Base-by-base conservation (phyloP, 2,329 filamentous ascomycete genomes). In the Fusarium poae region DNA sequence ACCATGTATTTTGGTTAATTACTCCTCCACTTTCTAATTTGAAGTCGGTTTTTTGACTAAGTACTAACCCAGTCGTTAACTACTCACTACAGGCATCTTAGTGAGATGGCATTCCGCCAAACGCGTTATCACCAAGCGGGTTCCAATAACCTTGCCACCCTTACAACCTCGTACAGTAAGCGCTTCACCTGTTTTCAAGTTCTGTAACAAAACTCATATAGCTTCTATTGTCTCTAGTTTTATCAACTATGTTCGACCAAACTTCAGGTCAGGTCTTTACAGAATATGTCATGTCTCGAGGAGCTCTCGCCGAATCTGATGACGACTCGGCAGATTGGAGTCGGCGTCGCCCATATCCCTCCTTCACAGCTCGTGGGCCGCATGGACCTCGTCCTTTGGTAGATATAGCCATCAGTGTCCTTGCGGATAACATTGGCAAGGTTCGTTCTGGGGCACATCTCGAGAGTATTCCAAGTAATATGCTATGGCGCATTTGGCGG, bases 401-500 rank as follows among this genome's bases (percentile, higher is more conserved):
- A 20, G 80, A 81, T 35, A 81, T 81, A 75, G 69, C 76, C n/a
- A 77, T 78, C 40, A 75, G 76, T 32, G 71, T 79, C n/a, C 63
- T 81, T 18, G 79, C 77, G 2, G 72, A 78, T 27, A 80, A 82
- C 35, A 75, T 82, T 15, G 77, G 77, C 23, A 70, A 76, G 39
- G 70, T 82, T 21, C 63, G 57, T 11, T 75, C 78, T 4, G 68
- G 73, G 21, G 70, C 76, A 18, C 70, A 79, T 54, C 70, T 83
- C 1, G 75, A 79, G 4, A 56, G 62, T 11, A 64, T 83, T n/a
- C 80, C 81, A 10, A 51, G 54, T 35, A 72, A 71, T n/a, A 62
- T 81, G 32, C 52, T 79, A 16, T 76, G 76, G 77, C 78, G 76
- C 34, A 70, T 82, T 18, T 82, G 80, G 80, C 74, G 74, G n/a